Conservation (phyloP, 495 filamentous ascomycete species). For the Massariosphaeria phaeospora region DNA sequence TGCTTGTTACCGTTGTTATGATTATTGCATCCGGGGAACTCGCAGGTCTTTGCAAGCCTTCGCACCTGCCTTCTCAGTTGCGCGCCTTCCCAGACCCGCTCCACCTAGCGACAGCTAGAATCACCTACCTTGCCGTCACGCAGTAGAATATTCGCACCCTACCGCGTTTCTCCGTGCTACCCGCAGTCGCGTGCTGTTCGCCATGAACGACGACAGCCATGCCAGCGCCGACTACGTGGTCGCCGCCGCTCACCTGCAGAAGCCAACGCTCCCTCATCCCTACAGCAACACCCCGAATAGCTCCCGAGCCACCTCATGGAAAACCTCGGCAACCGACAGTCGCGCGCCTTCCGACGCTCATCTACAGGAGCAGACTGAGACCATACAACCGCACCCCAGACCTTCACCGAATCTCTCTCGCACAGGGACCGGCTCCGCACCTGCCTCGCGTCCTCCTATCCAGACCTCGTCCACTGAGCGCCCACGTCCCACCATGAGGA, state of each 20-base stretch:
- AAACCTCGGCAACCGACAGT: neutral
- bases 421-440: no score
- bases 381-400: neutral
- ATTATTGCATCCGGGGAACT: no score
- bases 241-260: constrained; percentile 6
- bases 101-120: no score
- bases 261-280: constrained; percentile 7
- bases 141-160: neutral
- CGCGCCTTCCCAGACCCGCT: no score
- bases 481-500: neutral
- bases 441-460: neutral
- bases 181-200: no score
- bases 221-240: neutral
- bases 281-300: neutral
- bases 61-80: no score
- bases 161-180: neutral
- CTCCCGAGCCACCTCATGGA: constrained; percentile 1
- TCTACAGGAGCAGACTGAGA: no score
- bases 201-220: constrained; percentile 20
- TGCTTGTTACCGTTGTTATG: no score
- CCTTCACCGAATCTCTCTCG: no score
- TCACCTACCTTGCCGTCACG: no score
- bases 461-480: constrained; percentile 7
- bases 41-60: no score
- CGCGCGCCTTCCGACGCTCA: neutral